A percentile compares a stretch with the other conserved stretches of the same genome.
Evolutionary conservation across 805 yeast species (phyloP).

Genomic region (Myxozyma vanderwaltii): DNA sequence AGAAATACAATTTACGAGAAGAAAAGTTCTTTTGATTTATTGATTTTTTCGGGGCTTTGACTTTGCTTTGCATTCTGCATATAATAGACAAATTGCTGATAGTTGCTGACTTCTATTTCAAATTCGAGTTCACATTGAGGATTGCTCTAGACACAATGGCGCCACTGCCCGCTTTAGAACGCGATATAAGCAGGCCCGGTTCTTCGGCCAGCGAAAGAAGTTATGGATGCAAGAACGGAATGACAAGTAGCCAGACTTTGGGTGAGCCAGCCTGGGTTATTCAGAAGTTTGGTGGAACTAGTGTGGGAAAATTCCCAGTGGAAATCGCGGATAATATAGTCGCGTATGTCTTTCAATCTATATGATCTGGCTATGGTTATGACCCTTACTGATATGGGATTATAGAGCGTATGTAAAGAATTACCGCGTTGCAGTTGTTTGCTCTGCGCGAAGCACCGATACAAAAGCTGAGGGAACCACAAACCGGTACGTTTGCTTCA

Average conservation of each 20-base stretch:
- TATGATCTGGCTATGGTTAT: not conserved
- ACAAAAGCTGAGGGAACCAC: conserved; percentile 96
- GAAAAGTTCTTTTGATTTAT: not conserved
- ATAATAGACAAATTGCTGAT: too few species aligned
- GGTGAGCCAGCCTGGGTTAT: conserved; percentile 57
- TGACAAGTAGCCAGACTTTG: conserved; percentile 23
- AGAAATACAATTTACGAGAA: too few species aligned
- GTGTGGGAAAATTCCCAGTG: conserved; percentile 91
- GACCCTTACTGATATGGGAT: not conserved
- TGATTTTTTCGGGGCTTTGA: not conserved
- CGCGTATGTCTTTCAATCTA: conserved; percentile 24
- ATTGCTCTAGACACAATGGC: not conserved
- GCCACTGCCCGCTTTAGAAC: not conserved
- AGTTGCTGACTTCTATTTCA: too few species aligned
- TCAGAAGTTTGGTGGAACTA: conserved; percentile 96
- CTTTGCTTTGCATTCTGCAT: not conserved
- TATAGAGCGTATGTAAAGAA: conserved; percentile 55
- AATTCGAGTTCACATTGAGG: too few species aligned
- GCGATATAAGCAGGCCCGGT: conserved; percentile 9
- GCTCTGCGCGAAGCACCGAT: conserved; percentile 90
- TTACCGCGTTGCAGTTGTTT: conserved; percentile 83
- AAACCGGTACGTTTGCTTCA: conserved; percentile 47
- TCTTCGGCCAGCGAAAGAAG: conserved; percentile 18
- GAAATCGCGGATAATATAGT: conserved; percentile 85
- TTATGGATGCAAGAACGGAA: not conserved